A percentile compares a stretch with the other conserved stretches of the same genome.
Evolutionary conservation across 257 asterid genomes (phyloP).

Genomic region (Eustoma russellianum): DNA sequence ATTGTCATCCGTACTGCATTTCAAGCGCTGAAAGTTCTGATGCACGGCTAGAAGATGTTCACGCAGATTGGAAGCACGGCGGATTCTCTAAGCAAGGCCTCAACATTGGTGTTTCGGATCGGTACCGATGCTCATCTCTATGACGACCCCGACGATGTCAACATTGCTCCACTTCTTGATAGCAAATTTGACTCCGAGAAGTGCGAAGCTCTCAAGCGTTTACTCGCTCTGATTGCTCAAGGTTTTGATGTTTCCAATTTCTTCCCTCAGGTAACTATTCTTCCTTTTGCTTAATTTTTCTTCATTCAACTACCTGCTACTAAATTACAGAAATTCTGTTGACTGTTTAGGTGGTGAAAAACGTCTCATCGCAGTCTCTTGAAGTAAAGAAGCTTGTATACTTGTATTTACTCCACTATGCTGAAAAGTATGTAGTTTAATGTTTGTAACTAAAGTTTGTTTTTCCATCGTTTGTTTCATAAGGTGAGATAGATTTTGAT

Average conservation of each 20-base stretch:
- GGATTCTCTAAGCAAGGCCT: slow-evolving; percentile 90
- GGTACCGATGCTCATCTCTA: slow-evolving; percentile 94
- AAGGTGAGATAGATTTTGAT: neutral
- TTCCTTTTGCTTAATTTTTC: too few species aligned
- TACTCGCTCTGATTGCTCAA: slow-evolving; percentile 93
- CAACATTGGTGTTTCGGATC: slow-evolving; percentile 82
- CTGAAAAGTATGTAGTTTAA: slow-evolving; percentile 57
- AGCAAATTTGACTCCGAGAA: slow-evolving; percentile 95
- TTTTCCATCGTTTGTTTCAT: neutral
- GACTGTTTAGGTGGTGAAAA: slow-evolving; percentile 67
- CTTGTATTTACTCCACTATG: slow-evolving; percentile 87
- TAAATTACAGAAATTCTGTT: too few species aligned
- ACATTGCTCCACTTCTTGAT: slow-evolving; percentile 76
- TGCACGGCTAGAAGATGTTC: slow-evolving; percentile 30
- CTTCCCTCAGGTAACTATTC: slow-evolving; percentile 66
- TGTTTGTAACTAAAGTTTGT: slow-evolving; percentile 5
- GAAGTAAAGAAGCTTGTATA: slow-evolving; percentile 97
- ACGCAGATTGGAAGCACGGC: slow-evolving; percentile 82
- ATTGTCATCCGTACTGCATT: too few species aligned
- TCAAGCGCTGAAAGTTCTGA: too few species aligned
- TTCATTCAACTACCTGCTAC: too few species aligned
- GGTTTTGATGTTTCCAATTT: slow-evolving; percentile 73
- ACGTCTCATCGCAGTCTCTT: slow-evolving; percentile 81
- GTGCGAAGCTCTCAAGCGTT: slow-evolving; percentile 90
- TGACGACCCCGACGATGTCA: slow-evolving; percentile 95